Evolutionary conservation across 305 asterid species (phyloP), one percentile per base, ranked within the genome.

Genomic region (Striga hermonthica): DNA sequence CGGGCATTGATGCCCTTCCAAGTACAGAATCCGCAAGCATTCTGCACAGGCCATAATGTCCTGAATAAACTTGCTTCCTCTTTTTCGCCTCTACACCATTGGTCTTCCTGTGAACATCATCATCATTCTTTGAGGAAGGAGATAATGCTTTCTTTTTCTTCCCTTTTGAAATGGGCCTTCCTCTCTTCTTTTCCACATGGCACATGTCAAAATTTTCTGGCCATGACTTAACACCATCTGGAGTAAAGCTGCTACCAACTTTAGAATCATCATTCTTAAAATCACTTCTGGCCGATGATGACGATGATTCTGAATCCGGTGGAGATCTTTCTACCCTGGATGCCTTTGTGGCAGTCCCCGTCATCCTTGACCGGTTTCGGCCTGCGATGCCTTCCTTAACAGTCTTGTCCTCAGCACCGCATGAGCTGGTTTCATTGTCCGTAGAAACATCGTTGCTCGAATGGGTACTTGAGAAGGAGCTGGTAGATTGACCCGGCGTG

Each of bases 11-110:
- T 2, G 68, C 63, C 16, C 35, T 57, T 67, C 72, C 69, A 77
- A 82, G 40, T 45, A 80, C 67, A 50, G 79, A 74, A 65, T 77
- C 68, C 11, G 77, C 75, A 53, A 85, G 79, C 58, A 52, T 16
- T 69, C 57, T 64, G 65, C 68, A 72, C 44, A 79, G 10, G 13
- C 78, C 68, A 13, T 43, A 16, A 8, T 12, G 57, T 52, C 58
- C 57, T 12, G 52, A 49, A 49, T 54, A 11, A 60, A 10, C 35
- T 58, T 38, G 54, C 52, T 60, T 40, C 63, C 55, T 48, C 60
- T 37, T 58, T 3, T 31, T 35, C 7, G 36, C 73, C 52, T 69
- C 43, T 1, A 22, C 31, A 22, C 2, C 31, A 22, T 22, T 4
- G 8, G 6, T 49, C 5, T 15, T 13, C 14, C 6, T 6, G 57